phyloP scores from a whole-genome alignment of 352 stramenopile genomes.

The Globisporangium orthogonon region DNA sequence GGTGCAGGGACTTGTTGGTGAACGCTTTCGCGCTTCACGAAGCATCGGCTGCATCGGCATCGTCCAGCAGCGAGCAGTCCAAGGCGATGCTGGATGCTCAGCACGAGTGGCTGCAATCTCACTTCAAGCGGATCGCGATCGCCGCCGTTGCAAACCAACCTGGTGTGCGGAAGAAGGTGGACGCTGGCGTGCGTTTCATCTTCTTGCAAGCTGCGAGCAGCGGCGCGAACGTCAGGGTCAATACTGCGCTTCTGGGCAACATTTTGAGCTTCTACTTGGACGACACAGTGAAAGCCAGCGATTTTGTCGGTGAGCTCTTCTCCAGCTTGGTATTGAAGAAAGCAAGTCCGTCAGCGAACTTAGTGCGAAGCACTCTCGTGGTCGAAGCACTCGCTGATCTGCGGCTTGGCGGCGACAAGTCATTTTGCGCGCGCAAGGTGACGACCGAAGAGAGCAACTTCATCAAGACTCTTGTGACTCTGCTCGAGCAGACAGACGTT shows the following conservation, averaged over 20 bases:
- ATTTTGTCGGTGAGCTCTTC: conserved; percentile 34
- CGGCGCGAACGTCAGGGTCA: neutral
- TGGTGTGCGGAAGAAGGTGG: conserved; percentile 1
- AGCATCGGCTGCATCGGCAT: neutral
- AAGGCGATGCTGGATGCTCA: conserved; percentile 3
- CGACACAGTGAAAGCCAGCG: conserved; percentile 1
- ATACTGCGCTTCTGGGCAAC: conserved; percentile 16
- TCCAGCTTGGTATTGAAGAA: conserved; percentile 2
- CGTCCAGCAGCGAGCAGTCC: neutral
- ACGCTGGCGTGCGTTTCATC: conserved; percentile 7
- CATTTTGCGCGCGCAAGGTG: conserved; percentile 5
- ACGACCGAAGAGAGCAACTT: conserved; percentile 25
- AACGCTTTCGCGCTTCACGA: conserved; percentile 10
- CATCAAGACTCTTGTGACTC: conserved; percentile 19
- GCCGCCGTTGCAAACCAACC: neutral
- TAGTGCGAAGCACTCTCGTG: conserved; percentile 23
- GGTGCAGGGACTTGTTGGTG: conserved; percentile 12
- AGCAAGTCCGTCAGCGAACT: neutral
- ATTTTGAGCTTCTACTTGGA: conserved; percentile 29
- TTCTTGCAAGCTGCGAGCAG: conserved; percentile 4
- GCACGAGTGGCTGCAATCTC: conserved; percentile 11
- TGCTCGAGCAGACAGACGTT: conserved; percentile 13
- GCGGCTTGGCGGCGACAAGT: conserved; percentile 5
- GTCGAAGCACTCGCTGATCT: conserved; percentile 28
- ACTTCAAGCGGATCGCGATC: conserved; percentile 13